Evolutionary conservation across 2,329 filamentous ascomycete genomes (phyloP), one percentile per base, ranked within the genome.

Genomic region (Diaporthe sp.): DNA sequence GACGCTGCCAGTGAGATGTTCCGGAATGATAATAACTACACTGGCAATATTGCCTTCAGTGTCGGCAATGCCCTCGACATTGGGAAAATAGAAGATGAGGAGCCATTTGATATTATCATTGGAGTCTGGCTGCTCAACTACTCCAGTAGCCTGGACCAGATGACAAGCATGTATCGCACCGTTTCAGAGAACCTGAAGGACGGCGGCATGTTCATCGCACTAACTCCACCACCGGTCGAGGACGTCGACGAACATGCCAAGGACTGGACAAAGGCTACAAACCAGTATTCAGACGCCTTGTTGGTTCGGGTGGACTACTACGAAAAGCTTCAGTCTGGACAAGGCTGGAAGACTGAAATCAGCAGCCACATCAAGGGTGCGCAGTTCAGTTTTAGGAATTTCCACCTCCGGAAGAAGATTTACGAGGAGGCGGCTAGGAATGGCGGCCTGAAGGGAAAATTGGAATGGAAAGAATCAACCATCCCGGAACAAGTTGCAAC

Each of bases 81-180:
- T 3, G 75, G 75, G 25, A 55, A 50, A 10, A 38, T 71, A 2
- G 78, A 79, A 10, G 72, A 74, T 3, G 78, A 77, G 7, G 80
- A 77, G 6, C 77, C 77, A 1, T 85, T 84, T 76, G 82, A 85
- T 76, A 33, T 85, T 25, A 83, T 84, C 45, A 78, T 82, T 25
- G 83, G 77, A 6, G 80, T 79, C 10, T 85, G 82, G 82, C 74
- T 85, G 40, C 79, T 85, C 33, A 85, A 85, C 77, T 85, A 85
- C 68, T 82, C 83, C 0, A 38, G 76, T 28, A 79, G 76, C 66
- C 72, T 76, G 10, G 75, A 76, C 30, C 80, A 78, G 17, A 76
- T 85, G 72, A 77, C 81, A 5, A 75, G 71, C 25, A 84, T 84
- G 81, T 85, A 81, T 73, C 74, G 77, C 42, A 85, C 82, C 47